Conservation (phyloP, 306 rosid genomes). For the Casuarina equisetifolia region DNA sequence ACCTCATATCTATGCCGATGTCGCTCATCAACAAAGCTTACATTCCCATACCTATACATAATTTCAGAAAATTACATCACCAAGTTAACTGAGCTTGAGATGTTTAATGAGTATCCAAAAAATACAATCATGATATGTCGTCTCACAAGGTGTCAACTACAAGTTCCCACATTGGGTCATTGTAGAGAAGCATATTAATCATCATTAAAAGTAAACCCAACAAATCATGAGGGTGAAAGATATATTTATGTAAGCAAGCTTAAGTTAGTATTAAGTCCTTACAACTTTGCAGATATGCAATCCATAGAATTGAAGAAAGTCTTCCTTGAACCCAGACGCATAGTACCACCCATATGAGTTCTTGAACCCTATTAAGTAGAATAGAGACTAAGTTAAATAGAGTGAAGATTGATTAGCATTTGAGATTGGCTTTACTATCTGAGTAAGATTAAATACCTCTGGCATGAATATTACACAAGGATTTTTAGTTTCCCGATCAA, state of each 20-base stretch:
- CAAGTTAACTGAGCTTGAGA: slow-evolving; percentile 10
- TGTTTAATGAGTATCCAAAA: background rate
- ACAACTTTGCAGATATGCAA: slow-evolving; percentile 86
- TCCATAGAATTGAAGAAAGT: slow-evolving; percentile 67
- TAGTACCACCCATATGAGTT: slow-evolving; percentile 98
- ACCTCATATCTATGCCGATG: slow-evolving; percentile 94
- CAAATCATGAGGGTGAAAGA: slow-evolving; percentile 11
- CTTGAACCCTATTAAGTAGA: slow-evolving; percentile 67
- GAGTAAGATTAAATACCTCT: slow-evolving; percentile 49
- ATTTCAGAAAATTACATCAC: slow-evolving; percentile 17
- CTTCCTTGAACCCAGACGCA: slow-evolving; percentile 95
- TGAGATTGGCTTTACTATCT: background rate
- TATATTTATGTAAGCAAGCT: slow-evolving; percentile 6
- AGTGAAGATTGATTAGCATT: slow-evolving; percentile 8
- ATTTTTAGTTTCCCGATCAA: slow-evolving; percentile 63
- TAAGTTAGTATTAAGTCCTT: slow-evolving; percentile 40
- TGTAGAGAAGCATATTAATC: slow-evolving; percentile 11
- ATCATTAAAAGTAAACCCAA: slow-evolving; percentile 6
- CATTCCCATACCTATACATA: slow-evolving; percentile 62
- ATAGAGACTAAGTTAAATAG: slow-evolving; percentile 19
- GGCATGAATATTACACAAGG: slow-evolving; percentile 96
- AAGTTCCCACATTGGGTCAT: slow-evolving; percentile 6
- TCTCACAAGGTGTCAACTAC: background rate
- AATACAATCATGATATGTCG: background rate
- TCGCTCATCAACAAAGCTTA: slow-evolving; percentile 66